A percentile compares a stretch with the other conserved stretches of the same genome.
Evolutionary conservation across 352 stramenopile genomes (phyloP).

Genomic region (Poterioochromonas sp.): DNA sequence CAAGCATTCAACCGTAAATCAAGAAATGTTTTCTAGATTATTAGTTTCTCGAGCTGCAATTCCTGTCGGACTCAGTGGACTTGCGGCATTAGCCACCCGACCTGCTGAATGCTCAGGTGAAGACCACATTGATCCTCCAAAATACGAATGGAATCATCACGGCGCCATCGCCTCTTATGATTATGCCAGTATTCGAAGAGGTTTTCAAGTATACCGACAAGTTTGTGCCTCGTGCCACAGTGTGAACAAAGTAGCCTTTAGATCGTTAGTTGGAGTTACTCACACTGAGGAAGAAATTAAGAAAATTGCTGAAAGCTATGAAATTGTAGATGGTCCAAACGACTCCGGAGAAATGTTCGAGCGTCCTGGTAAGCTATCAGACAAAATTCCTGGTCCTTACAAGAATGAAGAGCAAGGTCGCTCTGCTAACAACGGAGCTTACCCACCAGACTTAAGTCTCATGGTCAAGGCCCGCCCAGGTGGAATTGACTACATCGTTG

Average conservation of each 20-base stretch:
- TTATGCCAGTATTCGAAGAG: constrained; percentile 83
- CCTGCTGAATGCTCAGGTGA: constrained; percentile 42
- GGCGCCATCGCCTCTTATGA: constrained; percentile 72
- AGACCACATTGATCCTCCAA: constrained; percentile 67
- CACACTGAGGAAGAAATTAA: constrained; percentile 66
- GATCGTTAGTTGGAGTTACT: constrained; percentile 92
- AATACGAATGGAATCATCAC: constrained; percentile 76
- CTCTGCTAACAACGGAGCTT: constrained; percentile 90
- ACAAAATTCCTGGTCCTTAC: constrained; percentile 89
- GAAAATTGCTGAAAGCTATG: constrained; percentile 68
- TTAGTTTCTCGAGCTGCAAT: background rate
- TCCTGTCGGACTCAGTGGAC: background rate
- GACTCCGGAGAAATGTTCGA: constrained; percentile 98
- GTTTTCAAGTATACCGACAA: constrained; percentile 98
- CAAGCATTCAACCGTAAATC: no score
- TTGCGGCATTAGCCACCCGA: background rate
- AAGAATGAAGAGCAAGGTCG: constrained; percentile 92
- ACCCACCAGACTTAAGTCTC: constrained; percentile 92
- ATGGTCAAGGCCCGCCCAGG: constrained; percentile 91
- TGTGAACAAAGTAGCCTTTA: constrained; percentile 91
- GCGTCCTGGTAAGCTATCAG: constrained; percentile 83
- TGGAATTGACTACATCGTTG: constrained; percentile 93
- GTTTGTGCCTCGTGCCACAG: constrained; percentile 95
- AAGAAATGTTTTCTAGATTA: background rate
- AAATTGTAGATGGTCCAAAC: constrained; percentile 92